Percentiles rank a stretch among this genome's conserved stretches.
Evolutionary conservation across 371 early-diverging fungal genomes (phyloP).

Genomic region (Massospora cicadina): DNA sequence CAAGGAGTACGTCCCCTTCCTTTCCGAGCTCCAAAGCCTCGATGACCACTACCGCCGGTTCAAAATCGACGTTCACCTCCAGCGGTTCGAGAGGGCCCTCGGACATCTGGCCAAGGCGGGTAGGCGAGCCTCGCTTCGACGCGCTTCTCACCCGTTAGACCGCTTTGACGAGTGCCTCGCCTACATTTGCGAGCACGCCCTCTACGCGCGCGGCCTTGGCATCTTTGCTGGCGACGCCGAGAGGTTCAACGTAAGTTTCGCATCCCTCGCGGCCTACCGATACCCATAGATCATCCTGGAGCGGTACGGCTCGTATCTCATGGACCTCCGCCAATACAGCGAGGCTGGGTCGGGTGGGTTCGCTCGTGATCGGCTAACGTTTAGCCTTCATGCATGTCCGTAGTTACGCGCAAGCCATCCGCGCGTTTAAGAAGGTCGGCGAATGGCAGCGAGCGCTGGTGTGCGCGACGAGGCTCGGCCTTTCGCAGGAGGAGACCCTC

Average conservation of each 20-base stretch:
- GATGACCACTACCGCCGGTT: constrained; percentile 58
- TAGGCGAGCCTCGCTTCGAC: constrained; percentile 6
- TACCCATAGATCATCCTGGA: neutral
- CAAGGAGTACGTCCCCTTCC: constrained; percentile 80
- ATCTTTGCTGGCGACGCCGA: constrained; percentile 27
- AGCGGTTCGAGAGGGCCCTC: constrained; percentile 47
- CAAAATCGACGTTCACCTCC: constrained; percentile 74
- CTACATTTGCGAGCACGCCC: constrained; percentile 40
- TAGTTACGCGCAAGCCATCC: neutral
- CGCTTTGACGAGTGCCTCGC: constrained; percentile 42
- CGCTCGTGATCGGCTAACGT: neutral
- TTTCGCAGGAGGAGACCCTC: neutral
- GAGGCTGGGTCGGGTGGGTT: constrained; percentile 7
- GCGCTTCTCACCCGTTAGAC: neutral
- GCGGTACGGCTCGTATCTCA: neutral
- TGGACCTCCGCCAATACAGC: neutral
- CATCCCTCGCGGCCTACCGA: neutral
- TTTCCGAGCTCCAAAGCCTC: constrained; percentile 58
- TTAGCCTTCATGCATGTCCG: neutral
- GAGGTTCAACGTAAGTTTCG: constrained; percentile 11
- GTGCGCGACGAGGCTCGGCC: neutral
- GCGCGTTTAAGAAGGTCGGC: neutral
- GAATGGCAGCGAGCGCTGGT: constrained; percentile 5
- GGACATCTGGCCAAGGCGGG: constrained; percentile 44
- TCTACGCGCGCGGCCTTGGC: constrained; percentile 41